phyloP scores from a whole-genome alignment of 495 filamentous ascomycete species.

The Tuber calosporum region DNA sequence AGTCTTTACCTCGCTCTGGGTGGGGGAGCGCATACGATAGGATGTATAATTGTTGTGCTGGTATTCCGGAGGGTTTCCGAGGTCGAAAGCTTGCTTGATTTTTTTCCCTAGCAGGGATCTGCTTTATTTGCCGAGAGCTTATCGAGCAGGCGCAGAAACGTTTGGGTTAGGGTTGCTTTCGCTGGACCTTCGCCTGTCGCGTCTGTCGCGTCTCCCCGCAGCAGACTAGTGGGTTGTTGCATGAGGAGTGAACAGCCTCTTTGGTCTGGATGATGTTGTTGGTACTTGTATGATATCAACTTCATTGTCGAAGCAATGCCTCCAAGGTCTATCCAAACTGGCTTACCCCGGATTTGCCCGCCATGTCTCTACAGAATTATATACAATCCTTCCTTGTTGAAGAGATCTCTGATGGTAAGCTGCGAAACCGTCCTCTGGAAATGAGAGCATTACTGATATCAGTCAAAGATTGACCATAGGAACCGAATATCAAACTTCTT shows the following conservation, averaged over 20 bases:
- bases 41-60: constrained; percentile 3
- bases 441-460: background rate
- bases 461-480: constrained; percentile 50
- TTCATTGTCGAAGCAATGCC: constrained; percentile 6
- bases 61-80: constrained; percentile 7
- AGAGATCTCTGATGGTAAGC: constrained; percentile 11
- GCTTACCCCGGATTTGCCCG: constrained; percentile 10
- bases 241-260: background rate
- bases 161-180: background rate
- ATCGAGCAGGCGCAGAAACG: background rate
- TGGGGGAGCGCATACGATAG: background rate
- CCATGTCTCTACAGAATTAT: constrained; percentile 8
- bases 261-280: background rate
- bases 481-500: constrained; percentile 66
- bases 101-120: background rate
- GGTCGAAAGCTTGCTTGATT: background rate
- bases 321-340: background rate
- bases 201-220: constrained; percentile 1
- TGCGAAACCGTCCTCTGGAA: background rate
- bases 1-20: constrained; percentile 43
- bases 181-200: background rate
- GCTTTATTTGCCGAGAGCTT: too few species aligned
- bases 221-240: background rate
- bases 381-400: constrained; percentile 28
- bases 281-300: too few species aligned